Percentiles rank a stretch among this genome's conserved stretches.
Evolutionary conservation across 495 filamentous ascomycete species (phyloP).

Genomic region (Darksidea phi): DNA sequence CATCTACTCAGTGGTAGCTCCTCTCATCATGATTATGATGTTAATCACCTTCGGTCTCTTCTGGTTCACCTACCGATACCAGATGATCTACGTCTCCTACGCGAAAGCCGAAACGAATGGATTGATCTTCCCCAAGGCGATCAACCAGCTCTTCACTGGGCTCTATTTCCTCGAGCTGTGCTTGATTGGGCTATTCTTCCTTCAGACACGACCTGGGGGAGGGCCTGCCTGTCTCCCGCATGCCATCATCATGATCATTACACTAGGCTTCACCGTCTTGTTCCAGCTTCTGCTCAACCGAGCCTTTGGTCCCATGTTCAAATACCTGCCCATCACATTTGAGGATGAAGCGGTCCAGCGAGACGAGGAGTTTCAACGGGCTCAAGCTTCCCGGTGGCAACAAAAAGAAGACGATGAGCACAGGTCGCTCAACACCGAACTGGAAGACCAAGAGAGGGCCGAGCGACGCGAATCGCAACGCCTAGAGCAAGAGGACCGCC

Average conservation of each 20-base stretch:
- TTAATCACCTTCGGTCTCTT: conserved; percentile 91
- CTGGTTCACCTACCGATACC: conserved; percentile 95
- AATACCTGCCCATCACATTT: conserved; percentile 89
- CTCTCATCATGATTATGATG: conserved; percentile 89
- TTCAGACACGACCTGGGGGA: conserved; percentile 63
- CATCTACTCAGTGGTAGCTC: conserved; percentile 87
- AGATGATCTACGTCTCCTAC: conserved; percentile 92
- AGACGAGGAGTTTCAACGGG: conserved; percentile 81
- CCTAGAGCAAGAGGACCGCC: conserved; percentile 46
- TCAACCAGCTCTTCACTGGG: conserved; percentile 95
- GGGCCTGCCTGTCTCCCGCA: conserved; percentile 70
- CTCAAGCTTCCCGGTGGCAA: conserved; percentile 56
- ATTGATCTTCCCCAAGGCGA: conserved; percentile 84
- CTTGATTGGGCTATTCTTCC: conserved; percentile 86
- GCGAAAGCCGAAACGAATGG: conserved; percentile 91
- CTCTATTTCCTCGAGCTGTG: conserved; percentile 94
- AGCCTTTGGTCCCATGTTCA: conserved; percentile 83
- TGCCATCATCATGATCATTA: conserved; percentile 84
- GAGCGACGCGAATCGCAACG: conserved; percentile 59
- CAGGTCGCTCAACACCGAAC: conserved; percentile 47
- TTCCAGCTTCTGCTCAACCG: conserved; percentile 80
- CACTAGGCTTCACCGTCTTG: conserved; percentile 65
- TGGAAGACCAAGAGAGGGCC: conserved; percentile 47
- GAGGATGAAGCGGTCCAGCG: conserved; percentile 90
- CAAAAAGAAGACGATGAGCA: conserved; percentile 54